Conservation (phyloP, 352 stramenopile genomes). For the Saprolegnia diclina region DNA sequence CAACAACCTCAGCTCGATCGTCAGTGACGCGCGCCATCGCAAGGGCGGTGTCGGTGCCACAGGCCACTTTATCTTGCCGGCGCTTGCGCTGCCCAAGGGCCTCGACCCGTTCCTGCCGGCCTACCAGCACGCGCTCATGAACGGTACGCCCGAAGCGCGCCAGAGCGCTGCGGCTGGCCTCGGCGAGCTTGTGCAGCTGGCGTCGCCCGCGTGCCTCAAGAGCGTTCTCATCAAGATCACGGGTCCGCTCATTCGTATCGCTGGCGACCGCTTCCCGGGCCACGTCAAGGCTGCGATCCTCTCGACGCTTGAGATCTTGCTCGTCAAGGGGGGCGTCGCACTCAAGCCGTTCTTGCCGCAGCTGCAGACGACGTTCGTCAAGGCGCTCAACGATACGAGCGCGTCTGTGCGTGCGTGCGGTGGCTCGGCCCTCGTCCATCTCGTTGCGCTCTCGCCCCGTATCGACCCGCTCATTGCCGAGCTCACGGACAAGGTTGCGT, state of each 20-base stretch:
- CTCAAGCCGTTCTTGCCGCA: conserved; percentile 99
- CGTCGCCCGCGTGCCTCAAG: conserved; percentile 80
- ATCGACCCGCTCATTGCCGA: conserved; percentile 96
- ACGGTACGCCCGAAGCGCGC: conserved; percentile 84
- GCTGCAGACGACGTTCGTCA: conserved; percentile 99
- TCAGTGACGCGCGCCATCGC: conserved; percentile 91
- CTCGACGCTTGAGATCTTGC: conserved; percentile 93
- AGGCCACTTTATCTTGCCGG: conserved; percentile 72
- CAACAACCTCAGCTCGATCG: conserved; percentile 95
- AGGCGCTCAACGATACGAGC: conserved; percentile 96
- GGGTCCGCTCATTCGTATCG: conserved; percentile 97
- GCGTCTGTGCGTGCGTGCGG: conserved; percentile 89
- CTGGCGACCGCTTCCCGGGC: conserved; percentile 96
- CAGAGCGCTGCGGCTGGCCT: conserved; percentile 92
- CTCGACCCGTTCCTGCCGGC: conserved; percentile 96
- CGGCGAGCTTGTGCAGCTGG: conserved; percentile 95
- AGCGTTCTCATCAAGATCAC: conserved; percentile 98
- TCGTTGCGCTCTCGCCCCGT: conserved; percentile 92
- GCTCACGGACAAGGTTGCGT: conserved; percentile 77
- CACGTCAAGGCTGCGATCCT: conserved; percentile 98
- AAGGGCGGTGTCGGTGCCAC: conserved; percentile 83
- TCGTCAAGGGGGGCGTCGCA: conserved; percentile 93
- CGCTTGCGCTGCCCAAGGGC: conserved; percentile 76
- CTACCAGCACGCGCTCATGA: conserved; percentile 97
- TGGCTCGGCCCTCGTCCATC: conserved; percentile 86